phyloP scores from a whole-genome alignment of 371 early-diverging fungal genomes.

The Mortierella sp. region DNA sequence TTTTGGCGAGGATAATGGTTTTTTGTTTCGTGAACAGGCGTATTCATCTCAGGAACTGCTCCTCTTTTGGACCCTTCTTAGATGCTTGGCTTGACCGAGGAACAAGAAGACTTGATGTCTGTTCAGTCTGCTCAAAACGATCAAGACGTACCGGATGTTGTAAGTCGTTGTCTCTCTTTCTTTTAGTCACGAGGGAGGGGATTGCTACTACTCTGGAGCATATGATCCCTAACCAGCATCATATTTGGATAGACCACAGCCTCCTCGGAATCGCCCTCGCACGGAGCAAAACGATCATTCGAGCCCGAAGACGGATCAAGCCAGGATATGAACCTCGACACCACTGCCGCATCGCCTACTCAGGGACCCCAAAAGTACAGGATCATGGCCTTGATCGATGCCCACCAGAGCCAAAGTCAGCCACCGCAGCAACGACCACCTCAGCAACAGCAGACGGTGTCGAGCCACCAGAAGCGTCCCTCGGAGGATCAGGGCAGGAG shows the following conservation, averaged over 20 bases:
- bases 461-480: slow-evolving; percentile 8
- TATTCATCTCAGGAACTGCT: neutral
- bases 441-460: slow-evolving; percentile 17
- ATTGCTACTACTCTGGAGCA: neutral
- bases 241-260: neutral
- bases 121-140: slow-evolving; percentile 27
- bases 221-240: neutral
- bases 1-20: neutral
- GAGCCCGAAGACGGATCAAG: slow-evolving; percentile 23
- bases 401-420: slow-evolving; percentile 41
- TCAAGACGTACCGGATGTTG: slow-evolving; percentile 34
- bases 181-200: neutral
- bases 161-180: slow-evolving; percentile 12
- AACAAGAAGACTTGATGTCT: slow-evolving; percentile 33
- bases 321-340: slow-evolving; percentile 6
- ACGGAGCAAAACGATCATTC: slow-evolving; percentile 46
- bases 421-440: slow-evolving; percentile 27
- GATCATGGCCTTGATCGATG: slow-evolving; percentile 53
- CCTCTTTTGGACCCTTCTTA: neutral
- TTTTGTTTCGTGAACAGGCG: neutral
- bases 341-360: slow-evolving; percentile 23
- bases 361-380: slow-evolving; percentile 53
- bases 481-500: slow-evolving; percentile 14
- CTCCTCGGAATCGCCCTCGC: slow-evolving; percentile 32
- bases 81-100: slow-evolving; percentile 49